Conservation (phyloP, 2,329 filamentous ascomycete species). For the Pseudogymnoascus sp. region DNA sequence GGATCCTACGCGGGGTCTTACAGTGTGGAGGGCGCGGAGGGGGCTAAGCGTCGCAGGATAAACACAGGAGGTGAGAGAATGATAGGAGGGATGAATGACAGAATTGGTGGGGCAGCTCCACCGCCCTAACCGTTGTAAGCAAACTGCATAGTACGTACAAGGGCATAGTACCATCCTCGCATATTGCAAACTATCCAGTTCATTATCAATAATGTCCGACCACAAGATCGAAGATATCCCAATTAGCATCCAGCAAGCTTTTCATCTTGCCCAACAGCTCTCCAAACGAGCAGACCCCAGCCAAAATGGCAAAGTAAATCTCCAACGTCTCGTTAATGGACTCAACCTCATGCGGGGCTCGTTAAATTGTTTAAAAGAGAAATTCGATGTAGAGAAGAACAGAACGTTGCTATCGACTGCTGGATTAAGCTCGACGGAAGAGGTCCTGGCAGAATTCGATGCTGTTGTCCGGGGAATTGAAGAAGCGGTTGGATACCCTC, state of each 20-base stretch:
- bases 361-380: not conserved
- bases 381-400: not conserved
- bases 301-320: not conserved
- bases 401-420: not conserved
- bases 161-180: too few relatives aligned
- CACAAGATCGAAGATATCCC: not conserved
- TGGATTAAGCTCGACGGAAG: not conserved
- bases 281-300: not conserved
- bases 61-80: not conserved
- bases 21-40: too few relatives aligned
- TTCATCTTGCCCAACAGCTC: not conserved
- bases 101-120: too few relatives aligned
- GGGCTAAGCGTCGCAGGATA: not conserved
- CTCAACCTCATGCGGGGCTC: not conserved
- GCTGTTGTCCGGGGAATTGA: not conserved
- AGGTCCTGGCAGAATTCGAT: not conserved
- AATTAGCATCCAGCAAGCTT: not conserved
- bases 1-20: not conserved
- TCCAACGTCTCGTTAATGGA: not conserved
- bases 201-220: not conserved
- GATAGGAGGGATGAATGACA: not conserved
- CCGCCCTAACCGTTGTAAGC: too few relatives aligned
- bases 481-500: not conserved
- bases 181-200: not conserved
- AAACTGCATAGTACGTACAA: too few relatives aligned